These are phyloP conservation scores for Neocatenulostroma microsporum DNA, from an alignment of 2,329 filamentous ascomycete genomes.

Conservation along the genomic window DNA sequence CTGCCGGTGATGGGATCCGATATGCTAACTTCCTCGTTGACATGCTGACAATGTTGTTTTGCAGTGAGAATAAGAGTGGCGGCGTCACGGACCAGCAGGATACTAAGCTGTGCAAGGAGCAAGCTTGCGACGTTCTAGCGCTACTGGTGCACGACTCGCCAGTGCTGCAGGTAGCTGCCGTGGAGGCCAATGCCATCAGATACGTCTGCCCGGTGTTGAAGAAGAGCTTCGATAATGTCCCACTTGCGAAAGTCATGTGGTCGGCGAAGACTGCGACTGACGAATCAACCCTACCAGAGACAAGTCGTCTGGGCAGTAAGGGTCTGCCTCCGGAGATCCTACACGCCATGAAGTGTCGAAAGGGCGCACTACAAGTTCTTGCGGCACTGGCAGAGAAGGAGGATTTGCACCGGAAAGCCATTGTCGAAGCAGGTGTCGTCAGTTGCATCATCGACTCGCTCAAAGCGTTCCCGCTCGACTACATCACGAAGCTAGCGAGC, in stretches of 20 bases:
- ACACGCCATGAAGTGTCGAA: constrained; percentile 68
- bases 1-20: no score
- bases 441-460: constrained; percentile 79
- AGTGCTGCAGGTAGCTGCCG: constrained; percentile 71
- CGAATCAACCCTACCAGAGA: constrained; percentile 10
- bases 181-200: constrained; percentile 59
- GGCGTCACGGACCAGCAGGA: constrained; percentile 27
- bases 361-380: constrained; percentile 68
- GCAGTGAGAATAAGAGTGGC: constrained; percentile 11
- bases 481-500: constrained; percentile 17
- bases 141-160: constrained; percentile 71
- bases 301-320: constrained; percentile 49
- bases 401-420: constrained; percentile 72
- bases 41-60: no score
- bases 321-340: constrained; percentile 54
- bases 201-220: constrained; percentile 58
- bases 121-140: constrained; percentile 67
- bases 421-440: constrained; percentile 75
- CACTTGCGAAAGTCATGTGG: constrained; percentile 49
- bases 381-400: constrained; percentile 74
- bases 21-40: no score
- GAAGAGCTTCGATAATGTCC: constrained; percentile 55
- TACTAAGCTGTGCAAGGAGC: constrained; percentile 53
- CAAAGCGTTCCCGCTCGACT: constrained; percentile 45
- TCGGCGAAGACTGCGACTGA: constrained; percentile 28